Percentiles rank a stretch among this genome's conserved stretches.
These are phyloP conservation scores for Stevia rebaudiana DNA, from an alignment of 140 eudicot species.

Conservation along the genomic window DNA sequence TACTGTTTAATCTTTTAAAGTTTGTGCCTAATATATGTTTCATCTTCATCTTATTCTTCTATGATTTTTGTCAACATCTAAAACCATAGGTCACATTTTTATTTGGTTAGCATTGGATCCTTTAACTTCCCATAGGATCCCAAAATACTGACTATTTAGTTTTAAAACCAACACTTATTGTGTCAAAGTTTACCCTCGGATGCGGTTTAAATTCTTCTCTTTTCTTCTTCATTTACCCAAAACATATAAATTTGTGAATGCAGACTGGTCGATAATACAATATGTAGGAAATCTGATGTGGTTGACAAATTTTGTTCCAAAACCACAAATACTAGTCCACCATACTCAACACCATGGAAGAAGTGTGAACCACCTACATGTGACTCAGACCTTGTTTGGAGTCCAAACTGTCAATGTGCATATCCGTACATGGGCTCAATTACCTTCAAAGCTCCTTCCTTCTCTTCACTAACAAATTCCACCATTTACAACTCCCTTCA, in stretches of 20 bases:
- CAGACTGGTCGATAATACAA: constrained; percentile 52
- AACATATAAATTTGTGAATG: constrained; percentile 2
- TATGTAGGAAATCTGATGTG: constrained; percentile 32
- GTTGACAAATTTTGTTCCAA: constrained; percentile 33
- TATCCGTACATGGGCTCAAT: constrained; percentile 60
- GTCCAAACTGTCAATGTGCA: constrained; percentile 72
- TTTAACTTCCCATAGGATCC: no score
- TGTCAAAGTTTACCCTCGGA: neutral
- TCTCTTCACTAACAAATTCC: constrained; percentile 42
- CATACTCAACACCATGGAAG: constrained; percentile 48
- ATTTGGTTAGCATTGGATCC: no score
- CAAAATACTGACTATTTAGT: no score
- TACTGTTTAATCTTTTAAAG: no score
- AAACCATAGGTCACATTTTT: no score
- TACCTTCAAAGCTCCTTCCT: constrained; percentile 54
- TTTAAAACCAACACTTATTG: no score
- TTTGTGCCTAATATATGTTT: no score
- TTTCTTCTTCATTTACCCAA: neutral
- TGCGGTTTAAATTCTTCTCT: neutral
- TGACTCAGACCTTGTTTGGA: constrained; percentile 31
- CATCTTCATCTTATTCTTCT: no score
- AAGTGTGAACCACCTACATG: constrained; percentile 43
- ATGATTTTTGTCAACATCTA: no score
- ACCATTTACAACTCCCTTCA: constrained; percentile 37
- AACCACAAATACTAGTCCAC: constrained; percentile 22